Conservation (phyloP, 331 rosid species). For the Arachis monticola region DNA sequence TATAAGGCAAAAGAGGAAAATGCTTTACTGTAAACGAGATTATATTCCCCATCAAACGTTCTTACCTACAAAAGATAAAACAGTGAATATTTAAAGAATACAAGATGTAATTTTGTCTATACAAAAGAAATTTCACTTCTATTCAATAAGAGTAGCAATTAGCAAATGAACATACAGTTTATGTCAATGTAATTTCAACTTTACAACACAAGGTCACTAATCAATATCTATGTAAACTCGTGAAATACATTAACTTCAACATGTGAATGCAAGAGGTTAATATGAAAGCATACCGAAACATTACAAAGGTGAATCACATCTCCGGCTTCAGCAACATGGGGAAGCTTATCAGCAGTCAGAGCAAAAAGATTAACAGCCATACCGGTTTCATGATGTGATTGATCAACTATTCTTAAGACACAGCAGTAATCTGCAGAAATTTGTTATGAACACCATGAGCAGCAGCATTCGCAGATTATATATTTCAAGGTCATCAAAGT, state of each 20-base stretch:
- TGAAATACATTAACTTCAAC: neutral
- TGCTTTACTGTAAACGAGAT: conserved; percentile 57
- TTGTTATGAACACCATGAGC: conserved; percentile 23
- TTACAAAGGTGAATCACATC: conserved; percentile 58
- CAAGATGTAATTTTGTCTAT: neutral
- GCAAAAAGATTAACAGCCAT: conserved; percentile 59
- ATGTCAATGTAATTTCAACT: neutral
- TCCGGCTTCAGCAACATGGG: conserved; percentile 56
- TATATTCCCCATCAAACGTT: conserved; percentile 40
- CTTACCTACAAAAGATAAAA: conserved; percentile 50
- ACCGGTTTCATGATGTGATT: conserved; percentile 45
- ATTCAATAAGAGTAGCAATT: neutral
- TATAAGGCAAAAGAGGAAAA: conserved; percentile 70
- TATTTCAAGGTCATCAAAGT: neutral
- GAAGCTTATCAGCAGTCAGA: conserved; percentile 49
- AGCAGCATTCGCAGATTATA: conserved; percentile 22
- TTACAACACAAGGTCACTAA: neutral
- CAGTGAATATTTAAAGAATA: neutral
- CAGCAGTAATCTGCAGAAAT: conserved; percentile 62
- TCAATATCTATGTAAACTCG: neutral
- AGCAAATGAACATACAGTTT: conserved; percentile 10
- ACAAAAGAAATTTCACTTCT: neutral
- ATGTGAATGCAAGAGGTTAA: neutral
- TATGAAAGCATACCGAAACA: conserved; percentile 52
- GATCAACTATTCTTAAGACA: conserved; percentile 62